phyloP scores from a whole-genome alignment of 2,329 filamentous ascomycete genomes.

The Paecilomyces sp. region DNA sequence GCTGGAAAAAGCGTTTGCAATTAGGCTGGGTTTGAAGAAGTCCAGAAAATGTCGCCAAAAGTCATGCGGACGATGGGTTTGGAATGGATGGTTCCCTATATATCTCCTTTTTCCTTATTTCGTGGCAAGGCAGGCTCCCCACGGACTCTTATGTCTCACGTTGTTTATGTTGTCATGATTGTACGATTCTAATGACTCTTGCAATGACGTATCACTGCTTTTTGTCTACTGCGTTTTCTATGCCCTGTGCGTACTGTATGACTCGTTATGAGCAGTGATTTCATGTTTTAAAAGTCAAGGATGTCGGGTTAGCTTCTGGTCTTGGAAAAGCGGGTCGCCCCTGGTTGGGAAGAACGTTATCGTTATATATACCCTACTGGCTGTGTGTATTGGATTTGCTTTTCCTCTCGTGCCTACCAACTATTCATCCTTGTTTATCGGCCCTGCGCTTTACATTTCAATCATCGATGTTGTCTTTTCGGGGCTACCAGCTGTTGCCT shows the following conservation, averaged over 20 bases:
- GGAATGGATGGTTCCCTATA: background rate
- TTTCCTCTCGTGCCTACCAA: background rate
- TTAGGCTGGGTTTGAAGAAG: slow-evolving; percentile 3
- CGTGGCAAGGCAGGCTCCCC: background rate
- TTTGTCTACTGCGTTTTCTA: background rate
- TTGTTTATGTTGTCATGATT: slow-evolving; percentile 23
- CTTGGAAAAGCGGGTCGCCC: background rate
- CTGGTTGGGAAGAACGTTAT: background rate
- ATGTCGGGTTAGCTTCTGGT: background rate
- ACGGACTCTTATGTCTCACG: slow-evolving; percentile 1
- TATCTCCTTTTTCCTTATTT: background rate
- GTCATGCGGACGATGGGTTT: background rate
- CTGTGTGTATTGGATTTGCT: background rate
- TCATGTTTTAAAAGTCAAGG: background rate
- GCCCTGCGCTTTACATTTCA: background rate
- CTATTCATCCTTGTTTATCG: background rate
- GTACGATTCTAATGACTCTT: slow-evolving; percentile 28
- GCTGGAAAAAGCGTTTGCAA: background rate
- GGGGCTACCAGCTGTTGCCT: background rate
- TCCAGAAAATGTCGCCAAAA: slow-evolving; percentile 4
- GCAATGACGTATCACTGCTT: slow-evolving; percentile 16
- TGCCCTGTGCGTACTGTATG: background rate
- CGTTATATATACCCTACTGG: background rate
- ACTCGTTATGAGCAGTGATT: slow-evolving; percentile 4
- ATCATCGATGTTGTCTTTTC: background rate